These are phyloP conservation scores for Diaporthe humulicola DNA, from an alignment of 2,329 filamentous ascomycete genomes.

Conservation along the genomic window DNA sequence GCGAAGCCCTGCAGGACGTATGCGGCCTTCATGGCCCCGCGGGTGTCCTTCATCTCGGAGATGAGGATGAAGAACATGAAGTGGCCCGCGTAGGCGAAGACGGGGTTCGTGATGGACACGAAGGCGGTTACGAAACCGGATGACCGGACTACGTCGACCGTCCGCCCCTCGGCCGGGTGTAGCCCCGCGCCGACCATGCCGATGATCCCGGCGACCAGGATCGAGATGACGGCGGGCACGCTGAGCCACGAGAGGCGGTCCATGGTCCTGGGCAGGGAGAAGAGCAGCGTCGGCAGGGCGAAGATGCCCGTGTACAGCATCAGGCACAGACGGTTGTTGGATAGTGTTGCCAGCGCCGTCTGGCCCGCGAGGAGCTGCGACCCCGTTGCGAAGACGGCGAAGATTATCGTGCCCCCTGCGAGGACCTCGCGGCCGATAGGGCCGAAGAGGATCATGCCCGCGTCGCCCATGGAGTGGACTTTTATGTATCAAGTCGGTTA, in stretches of 20 bases:
- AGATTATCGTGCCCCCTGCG: constrained; percentile 62
- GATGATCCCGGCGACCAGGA: constrained; percentile 63
- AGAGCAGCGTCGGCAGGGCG: constrained; percentile 59
- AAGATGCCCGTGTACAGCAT: constrained; percentile 66
- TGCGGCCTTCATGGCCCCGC: constrained; percentile 65
- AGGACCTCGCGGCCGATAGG: constrained; percentile 64
- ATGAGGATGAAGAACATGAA: constrained; percentile 69
- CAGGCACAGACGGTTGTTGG: constrained; percentile 60
- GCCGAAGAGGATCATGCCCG: constrained; percentile 66
- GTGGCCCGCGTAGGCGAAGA: constrained; percentile 66
- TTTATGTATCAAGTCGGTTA: constrained; percentile 42
- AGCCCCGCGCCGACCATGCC: constrained; percentile 63
- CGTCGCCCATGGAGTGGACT: constrained; percentile 71
- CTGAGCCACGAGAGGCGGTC: constrained; percentile 62
- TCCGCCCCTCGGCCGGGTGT: constrained; percentile 52
- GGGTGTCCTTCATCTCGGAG: constrained; percentile 64
- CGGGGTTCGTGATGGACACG: constrained; percentile 63
- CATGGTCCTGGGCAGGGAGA: constrained; percentile 62
- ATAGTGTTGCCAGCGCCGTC: constrained; percentile 61
- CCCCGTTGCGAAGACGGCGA: constrained; percentile 64
- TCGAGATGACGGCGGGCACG: constrained; percentile 59
- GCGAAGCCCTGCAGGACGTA: constrained; percentile 63
- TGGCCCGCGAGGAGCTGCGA: constrained; percentile 65
- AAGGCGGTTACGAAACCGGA: constrained; percentile 60
- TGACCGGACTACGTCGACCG: constrained; percentile 53